Evolutionary conservation across 2,329 filamentous ascomycete genomes (phyloP).

Genomic region (Pseudomassariella vexata): DNA sequence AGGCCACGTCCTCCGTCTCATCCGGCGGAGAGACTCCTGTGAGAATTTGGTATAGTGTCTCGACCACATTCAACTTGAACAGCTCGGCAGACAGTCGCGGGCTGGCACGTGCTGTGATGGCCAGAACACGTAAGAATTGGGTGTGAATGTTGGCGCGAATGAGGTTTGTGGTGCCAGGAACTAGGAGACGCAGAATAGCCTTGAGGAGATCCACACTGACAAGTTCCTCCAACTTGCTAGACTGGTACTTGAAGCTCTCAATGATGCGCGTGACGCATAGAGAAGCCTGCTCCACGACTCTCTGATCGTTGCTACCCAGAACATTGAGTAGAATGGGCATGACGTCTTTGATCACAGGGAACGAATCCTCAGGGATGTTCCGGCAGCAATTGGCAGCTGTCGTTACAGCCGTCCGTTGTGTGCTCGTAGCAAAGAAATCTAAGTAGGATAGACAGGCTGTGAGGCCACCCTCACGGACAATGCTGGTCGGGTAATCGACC

Average conservation of each 20-base stretch:
- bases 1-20: slow-evolving; percentile 69
- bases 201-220: slow-evolving; percentile 83
- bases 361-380: slow-evolving; percentile 91
- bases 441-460: slow-evolving; percentile 94
- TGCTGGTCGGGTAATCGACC: slow-evolving; percentile 87
- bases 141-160: slow-evolving; percentile 94
- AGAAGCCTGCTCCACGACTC: slow-evolving; percentile 94
- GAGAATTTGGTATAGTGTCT: slow-evolving; percentile 94
- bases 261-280: slow-evolving; percentile 93
- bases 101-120: slow-evolving; percentile 85
- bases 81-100: slow-evolving; percentile 82
- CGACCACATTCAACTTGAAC: slow-evolving; percentile 93
- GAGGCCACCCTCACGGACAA: slow-evolving; percentile 90
- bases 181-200: slow-evolving; percentile 77
- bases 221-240: slow-evolving; percentile 84
- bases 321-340: slow-evolving; percentile 95
- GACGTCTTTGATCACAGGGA: slow-evolving; percentile 83
- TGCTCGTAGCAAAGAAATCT: slow-evolving; percentile 96
- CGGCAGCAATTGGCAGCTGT: slow-evolving; percentile 98
- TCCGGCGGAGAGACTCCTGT: slow-evolving; percentile 89
- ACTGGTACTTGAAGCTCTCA: slow-evolving; percentile 89
- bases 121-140: slow-evolving; percentile 86
- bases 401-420: slow-evolving; percentile 91
- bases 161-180: slow-evolving; percentile 92
- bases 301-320: slow-evolving; percentile 85